phyloP scores from a whole-genome alignment of 257 asterid genomes.

The Gentiana dahurica region DNA sequence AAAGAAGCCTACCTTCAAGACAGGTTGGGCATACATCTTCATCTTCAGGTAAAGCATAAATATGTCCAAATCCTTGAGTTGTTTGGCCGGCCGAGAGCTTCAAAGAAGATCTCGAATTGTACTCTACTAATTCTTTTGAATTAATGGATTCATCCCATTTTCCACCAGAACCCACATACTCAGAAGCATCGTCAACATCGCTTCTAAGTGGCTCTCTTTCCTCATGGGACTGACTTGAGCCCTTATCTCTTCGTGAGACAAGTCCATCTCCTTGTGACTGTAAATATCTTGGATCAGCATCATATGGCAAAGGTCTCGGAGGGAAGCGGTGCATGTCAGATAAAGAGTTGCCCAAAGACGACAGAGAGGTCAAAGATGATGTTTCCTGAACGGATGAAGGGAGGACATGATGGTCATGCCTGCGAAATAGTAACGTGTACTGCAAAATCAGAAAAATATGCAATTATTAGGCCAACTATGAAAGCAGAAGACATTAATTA shows the following conservation, averaged over 20 bases:
- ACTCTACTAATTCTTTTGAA: slow-evolving; percentile 51
- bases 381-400: slow-evolving; percentile 47
- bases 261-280: slow-evolving; percentile 64
- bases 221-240: slow-evolving; percentile 64
- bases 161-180: slow-evolving; percentile 34
- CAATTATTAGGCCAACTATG: too few relatives aligned
- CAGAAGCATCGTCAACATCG: slow-evolving; percentile 59
- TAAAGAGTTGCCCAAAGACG: slow-evolving; percentile 61
- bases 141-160: slow-evolving; percentile 50
- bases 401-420: slow-evolving; percentile 53
- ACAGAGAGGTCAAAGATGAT: slow-evolving; percentile 42
- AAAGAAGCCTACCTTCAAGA: slow-evolving; percentile 59
- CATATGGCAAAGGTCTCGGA: slow-evolving; percentile 93
- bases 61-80: slow-evolving; percentile 49
- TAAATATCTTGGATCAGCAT: slow-evolving; percentile 65
- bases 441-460: slow-evolving; percentile 16
- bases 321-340: slow-evolving; percentile 80
- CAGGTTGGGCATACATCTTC: slow-evolving; percentile 98
- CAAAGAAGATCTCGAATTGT: slow-evolving; percentile 37
- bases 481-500: too few relatives aligned
- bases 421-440: slow-evolving; percentile 61
- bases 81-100: slow-evolving; percentile 40
- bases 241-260: slow-evolving; percentile 73
- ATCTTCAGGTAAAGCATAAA: slow-evolving; percentile 61
- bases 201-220: slow-evolving; percentile 67